Percentiles rank a stretch among this genome's conserved stretches.
Evolutionary conservation across 768 basidiomycete genomes (phyloP).

Genomic region (Hypholoma fasciculare): DNA sequence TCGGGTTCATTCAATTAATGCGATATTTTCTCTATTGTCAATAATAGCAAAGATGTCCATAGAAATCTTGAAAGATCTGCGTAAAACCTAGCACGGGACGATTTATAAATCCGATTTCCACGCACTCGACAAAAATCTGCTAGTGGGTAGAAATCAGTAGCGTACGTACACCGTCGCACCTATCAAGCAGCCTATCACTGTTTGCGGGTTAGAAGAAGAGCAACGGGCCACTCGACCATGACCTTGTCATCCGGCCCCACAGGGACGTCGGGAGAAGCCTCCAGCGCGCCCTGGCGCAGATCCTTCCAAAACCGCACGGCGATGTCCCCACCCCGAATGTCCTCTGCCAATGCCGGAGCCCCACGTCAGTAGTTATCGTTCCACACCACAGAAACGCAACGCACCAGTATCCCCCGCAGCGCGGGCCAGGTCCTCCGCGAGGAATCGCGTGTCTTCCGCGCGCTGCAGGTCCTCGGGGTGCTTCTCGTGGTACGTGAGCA

Average conservation of each 20-base stretch:
- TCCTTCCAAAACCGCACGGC: constrained; percentile 62
- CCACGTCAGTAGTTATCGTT: background rate
- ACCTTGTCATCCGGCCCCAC: constrained; percentile 40
- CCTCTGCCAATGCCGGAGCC: constrained; percentile 11
- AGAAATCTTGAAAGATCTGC: too few relatives aligned
- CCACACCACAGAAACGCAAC: background rate
- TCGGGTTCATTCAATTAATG: background rate
- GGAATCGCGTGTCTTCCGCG: constrained; percentile 34
- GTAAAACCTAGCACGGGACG: too few relatives aligned
- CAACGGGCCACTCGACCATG: constrained; percentile 52
- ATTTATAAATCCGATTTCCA: too few relatives aligned
- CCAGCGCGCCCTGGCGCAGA: constrained; percentile 38
- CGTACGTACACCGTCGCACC: too few relatives aligned
- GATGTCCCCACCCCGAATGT: constrained; percentile 56
- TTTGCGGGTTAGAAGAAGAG: constrained; percentile 38
- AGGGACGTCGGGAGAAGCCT: constrained; percentile 25
- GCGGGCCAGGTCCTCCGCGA: constrained; percentile 27
- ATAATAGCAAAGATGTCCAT: background rate
- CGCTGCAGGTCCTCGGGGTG: constrained; percentile 54
- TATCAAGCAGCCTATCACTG: background rate
- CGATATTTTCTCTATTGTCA: background rate
- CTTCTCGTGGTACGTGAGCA: constrained; percentile 65
- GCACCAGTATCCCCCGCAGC: constrained; percentile 7
- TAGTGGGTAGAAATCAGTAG: too few relatives aligned
- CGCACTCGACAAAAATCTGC: too few relatives aligned